Percentiles rank a stretch among this genome's conserved stretches.
These are phyloP conservation scores for Plasmodium malariae DNA, from an alignment of 169 alveolate genomes.

Conservation along the genomic window DNA sequence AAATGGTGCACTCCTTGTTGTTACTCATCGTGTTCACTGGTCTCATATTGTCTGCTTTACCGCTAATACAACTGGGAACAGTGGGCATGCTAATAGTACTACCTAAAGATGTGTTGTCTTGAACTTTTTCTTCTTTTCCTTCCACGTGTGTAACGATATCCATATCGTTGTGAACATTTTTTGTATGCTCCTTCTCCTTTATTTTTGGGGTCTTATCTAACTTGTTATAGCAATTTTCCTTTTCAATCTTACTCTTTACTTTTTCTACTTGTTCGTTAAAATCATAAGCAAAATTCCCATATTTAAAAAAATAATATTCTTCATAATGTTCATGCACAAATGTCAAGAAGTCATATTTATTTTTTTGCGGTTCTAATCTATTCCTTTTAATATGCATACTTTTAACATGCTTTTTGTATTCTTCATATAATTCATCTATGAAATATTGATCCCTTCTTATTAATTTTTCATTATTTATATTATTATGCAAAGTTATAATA, in stretches of 20 bases:
- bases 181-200: not conserved
- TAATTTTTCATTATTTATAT: slow-evolving; percentile 61
- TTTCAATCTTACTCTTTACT: slow-evolving; percentile 5
- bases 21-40: not conserved
- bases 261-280: slow-evolving; percentile 42
- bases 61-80: not conserved
- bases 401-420: slow-evolving; percentile 51
- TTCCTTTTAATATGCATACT: slow-evolving; percentile 50
- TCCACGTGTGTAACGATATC: not conserved
- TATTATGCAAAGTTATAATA: slow-evolving; percentile 59
- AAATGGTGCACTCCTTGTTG: not conserved
- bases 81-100: not conserved
- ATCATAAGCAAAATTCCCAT: slow-evolving; percentile 51
- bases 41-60: not conserved
- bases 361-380: slow-evolving; percentile 70
- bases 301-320: slow-evolving; percentile 50
- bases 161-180: not conserved
- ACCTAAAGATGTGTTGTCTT: not conserved
- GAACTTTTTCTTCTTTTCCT: not conserved
- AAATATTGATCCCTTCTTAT: slow-evolving; percentile 33
- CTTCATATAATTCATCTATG: slow-evolving; percentile 69
- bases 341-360: slow-evolving; percentile 73
- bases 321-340: slow-evolving; percentile 73
- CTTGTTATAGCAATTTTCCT: not conserved
- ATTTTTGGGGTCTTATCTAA: not conserved